Evolutionary conservation across 106 monocot genomes (phyloP).

Genomic region (Dioscorea dumetorum): DNA sequence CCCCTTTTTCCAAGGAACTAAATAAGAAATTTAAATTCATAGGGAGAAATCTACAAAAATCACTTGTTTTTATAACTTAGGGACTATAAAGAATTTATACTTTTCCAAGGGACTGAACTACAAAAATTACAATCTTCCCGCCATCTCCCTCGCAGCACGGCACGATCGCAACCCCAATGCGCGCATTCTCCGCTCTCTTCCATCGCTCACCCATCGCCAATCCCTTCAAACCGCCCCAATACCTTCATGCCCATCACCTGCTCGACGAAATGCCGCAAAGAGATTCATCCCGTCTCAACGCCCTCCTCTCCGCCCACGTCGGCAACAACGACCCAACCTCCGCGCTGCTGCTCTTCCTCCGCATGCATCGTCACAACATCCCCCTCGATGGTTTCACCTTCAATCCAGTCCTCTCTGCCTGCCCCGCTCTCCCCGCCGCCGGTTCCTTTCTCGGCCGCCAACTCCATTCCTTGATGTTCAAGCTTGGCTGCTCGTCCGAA

Average conservation of each 20-base stretch:
- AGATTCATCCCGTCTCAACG: constrained; percentile 2
- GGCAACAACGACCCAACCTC: constrained; percentile 2
- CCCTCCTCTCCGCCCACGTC: not conserved
- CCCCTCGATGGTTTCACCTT: constrained; percentile 19
- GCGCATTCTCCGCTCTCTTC: too few species aligned
- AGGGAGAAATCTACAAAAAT: too few species aligned
- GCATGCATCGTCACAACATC: constrained; percentile 12
- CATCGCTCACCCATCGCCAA: too few species aligned
- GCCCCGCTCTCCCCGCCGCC: constrained; percentile 10
- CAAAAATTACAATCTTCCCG: too few species aligned
- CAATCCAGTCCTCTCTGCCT: constrained; percentile 27
- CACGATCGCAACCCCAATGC: too few species aligned
- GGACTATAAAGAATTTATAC: too few species aligned
- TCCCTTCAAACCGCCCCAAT: too few species aligned
- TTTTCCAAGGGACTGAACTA: too few species aligned
- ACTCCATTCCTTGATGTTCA: constrained; percentile 25
- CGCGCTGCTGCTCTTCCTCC: constrained; percentile 14
- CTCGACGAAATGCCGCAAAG: constrained; percentile 6
- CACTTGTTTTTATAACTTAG: too few species aligned
- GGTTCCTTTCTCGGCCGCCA: constrained; percentile 6
- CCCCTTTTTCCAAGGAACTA: too few species aligned
- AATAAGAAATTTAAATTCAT: too few species aligned
- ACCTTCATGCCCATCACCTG: not conserved
- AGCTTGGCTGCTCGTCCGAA: constrained; percentile 12
- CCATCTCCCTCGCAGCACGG: too few species aligned